Percentiles rank a stretch among this genome's conserved stretches.
Conservation (phyloP, 2,329 filamentous ascomycete genomes). For the Hypoxylon sp. region DNA sequence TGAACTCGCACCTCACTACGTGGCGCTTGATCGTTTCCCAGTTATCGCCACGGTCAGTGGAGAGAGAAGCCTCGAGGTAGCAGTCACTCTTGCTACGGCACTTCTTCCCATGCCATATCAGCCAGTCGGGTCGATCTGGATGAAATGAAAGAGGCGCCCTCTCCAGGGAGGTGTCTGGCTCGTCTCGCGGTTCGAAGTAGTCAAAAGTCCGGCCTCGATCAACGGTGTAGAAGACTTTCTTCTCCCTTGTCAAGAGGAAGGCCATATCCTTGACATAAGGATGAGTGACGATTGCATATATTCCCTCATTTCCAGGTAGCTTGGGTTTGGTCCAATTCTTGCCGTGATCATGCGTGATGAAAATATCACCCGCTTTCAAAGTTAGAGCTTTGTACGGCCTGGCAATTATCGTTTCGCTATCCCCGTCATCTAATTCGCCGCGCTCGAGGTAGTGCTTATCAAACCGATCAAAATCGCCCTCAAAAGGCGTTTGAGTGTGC, state of each 20-base stretch:
- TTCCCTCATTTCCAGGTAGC: conserved; percentile 77
- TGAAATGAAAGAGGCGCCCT: conserved; percentile 80
- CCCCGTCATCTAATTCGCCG: conserved; percentile 71
- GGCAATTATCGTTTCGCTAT: conserved; percentile 80
- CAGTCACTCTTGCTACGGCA: conserved; percentile 73
- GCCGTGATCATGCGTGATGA: conserved; percentile 86
- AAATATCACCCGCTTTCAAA: conserved; percentile 70
- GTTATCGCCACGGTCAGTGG: conserved; percentile 81
- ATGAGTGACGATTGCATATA: conserved; percentile 82
- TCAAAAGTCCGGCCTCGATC: conserved; percentile 83
- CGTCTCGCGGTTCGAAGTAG: conserved; percentile 78
- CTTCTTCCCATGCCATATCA: conserved; percentile 88
- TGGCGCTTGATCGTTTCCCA: conserved; percentile 84
- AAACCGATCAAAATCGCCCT: conserved; percentile 66
- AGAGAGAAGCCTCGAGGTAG: conserved; percentile 81
- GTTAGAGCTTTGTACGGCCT: conserved; percentile 66
- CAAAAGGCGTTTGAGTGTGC: conserved; percentile 73
- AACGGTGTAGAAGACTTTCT: conserved; percentile 82
- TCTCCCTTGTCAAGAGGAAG: conserved; percentile 81
- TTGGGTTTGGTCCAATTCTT: conserved; percentile 80
- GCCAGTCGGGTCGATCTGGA: conserved; percentile 86
- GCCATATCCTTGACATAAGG: conserved; percentile 85
- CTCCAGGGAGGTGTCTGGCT: conserved; percentile 57
- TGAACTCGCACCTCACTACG: conserved; percentile 88
- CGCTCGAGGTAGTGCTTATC: conserved; percentile 84